Conservation (phyloP, 192 early-diverging fungal genomes). For the Coemansia sp. region DNA sequence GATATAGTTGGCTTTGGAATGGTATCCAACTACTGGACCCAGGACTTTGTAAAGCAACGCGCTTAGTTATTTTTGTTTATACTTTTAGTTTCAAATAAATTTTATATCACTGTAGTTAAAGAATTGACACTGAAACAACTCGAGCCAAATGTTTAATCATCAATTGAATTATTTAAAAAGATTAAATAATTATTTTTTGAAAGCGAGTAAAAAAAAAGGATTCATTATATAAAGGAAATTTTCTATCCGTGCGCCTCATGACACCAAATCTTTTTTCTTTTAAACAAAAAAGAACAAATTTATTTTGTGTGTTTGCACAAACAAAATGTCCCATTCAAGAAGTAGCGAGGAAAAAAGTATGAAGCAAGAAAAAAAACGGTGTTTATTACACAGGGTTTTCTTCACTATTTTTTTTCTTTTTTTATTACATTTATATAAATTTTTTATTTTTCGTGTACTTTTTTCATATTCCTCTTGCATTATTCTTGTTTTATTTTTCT, state of each 20-base stretch:
- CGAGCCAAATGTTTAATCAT: background rate
- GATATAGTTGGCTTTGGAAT: conserved; percentile 1
- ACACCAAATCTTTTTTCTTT: no score
- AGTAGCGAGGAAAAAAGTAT: background rate
- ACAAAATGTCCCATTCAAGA: background rate
- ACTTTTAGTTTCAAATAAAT: no score
- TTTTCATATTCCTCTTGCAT: background rate
- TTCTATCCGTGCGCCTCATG: no score
- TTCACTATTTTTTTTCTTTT: background rate
- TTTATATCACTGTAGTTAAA: no score
- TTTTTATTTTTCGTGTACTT: background rate
- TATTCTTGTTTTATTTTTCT: background rate
- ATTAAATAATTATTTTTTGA: no score
- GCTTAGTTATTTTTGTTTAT: background rate
- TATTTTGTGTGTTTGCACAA: background rate
- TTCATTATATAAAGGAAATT: no score
- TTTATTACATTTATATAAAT: background rate
- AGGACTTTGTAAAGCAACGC: background rate
- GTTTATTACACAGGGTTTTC: background rate
- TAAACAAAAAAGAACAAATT: background rate
- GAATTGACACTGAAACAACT: no score
- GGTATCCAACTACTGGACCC: background rate
- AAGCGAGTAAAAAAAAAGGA: no score
- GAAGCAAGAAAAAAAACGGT: background rate
- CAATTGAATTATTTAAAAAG: no score